phyloP scores from a whole-genome alignment of 2,329 filamentous ascomycete genomes.

The Stagonosporopsis vannaccii region DNA sequence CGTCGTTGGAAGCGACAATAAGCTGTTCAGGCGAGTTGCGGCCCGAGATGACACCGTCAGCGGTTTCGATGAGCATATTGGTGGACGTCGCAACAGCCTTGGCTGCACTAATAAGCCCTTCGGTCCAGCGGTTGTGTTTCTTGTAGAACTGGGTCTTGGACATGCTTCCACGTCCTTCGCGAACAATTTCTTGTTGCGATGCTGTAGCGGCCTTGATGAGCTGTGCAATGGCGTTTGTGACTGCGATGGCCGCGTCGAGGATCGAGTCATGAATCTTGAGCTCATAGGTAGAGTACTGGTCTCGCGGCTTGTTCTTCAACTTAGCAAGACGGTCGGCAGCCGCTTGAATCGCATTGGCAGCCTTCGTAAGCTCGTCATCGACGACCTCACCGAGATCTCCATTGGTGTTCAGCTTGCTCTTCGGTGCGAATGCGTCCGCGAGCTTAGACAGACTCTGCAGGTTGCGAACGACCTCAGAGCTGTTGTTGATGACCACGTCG shows the following conservation, averaged over 20 bases:
- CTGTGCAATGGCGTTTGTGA: slow-evolving; percentile 91
- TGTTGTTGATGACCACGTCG: slow-evolving; percentile 95
- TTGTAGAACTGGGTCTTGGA: slow-evolving; percentile 97
- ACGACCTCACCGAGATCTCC: slow-evolving; percentile 94
- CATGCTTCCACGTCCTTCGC: slow-evolving; percentile 85
- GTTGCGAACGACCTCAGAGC: slow-evolving; percentile 93
- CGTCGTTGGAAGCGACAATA: slow-evolving; percentile 96
- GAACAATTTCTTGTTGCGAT: slow-evolving; percentile 95
- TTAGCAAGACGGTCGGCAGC: slow-evolving; percentile 89
- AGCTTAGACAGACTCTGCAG: slow-evolving; percentile 93
- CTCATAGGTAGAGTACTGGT: slow-evolving; percentile 95
- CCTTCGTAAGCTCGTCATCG: slow-evolving; percentile 88
- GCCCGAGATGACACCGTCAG: slow-evolving; percentile 90
- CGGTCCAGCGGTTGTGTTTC: slow-evolving; percentile 99
- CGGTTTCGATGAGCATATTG: slow-evolving; percentile 96
- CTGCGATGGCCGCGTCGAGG: slow-evolving; percentile 87
- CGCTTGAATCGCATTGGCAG: slow-evolving; percentile 92
- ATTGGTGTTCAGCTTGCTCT: slow-evolving; percentile 80
- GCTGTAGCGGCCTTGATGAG: slow-evolving; percentile 93
- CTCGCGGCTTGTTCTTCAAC: slow-evolving; percentile 94
- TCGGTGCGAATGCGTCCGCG: slow-evolving; percentile 89
- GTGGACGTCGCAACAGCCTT: slow-evolving; percentile 95
- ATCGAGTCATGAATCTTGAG: slow-evolving; percentile 96
- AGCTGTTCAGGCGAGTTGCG: slow-evolving; percentile 96
- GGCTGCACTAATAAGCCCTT: slow-evolving; percentile 94